Evolutionary conservation across 2,329 filamentous ascomycete species (phyloP), one percentile per base, ranked within the genome.

Genomic region (Ampelomyces quisqualis): DNA sequence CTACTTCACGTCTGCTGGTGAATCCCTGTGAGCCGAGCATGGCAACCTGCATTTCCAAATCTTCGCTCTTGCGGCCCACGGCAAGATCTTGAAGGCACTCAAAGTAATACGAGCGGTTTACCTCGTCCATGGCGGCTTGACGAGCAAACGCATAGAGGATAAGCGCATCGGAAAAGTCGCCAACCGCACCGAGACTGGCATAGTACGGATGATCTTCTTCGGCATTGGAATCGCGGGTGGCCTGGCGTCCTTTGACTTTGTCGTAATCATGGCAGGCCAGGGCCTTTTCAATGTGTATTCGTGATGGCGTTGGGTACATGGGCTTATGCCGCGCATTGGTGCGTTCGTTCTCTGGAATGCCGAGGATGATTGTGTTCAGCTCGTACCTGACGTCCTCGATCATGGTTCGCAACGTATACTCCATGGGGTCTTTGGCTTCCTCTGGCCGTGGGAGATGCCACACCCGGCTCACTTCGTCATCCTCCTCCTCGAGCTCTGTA

Each of bases 41-140:
- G 6, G 74, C 75, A 17, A 82, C 77, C 56, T 81, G 78, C 22
- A 73, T 73, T 28, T 79, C 70, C n/a, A 88, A 74, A 6, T 72
- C 61, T 28, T 79, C 75, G 58, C 77, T 82, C 22, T 74, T 67
- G 38, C 82, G 72, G 13, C 77, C 74, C 17, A 70, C 68, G 11
- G 78, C 77, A 38, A 88, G 77, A 32, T 75, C 71, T 51, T 77
- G 74, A n/a, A 88, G 70, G 54, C 80, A 84, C 62, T 84, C 77
- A 45, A 86, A 75, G 60, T 86, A 87, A 57, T 81, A 80, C 2
- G 81, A 67, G 13, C 70, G 69, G 45, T 79, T 77, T 14, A 55
- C 49, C 14, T 75, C 73, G 59, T 87, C 81, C 35, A 74, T 76
- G 7, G 69, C 60, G 17, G 74, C 69, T 65, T 88, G 84, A 22